Percentiles rank a stretch among this genome's conserved stretches.
These are phyloP conservation scores for Bothriochloa decipiens DNA, from an alignment of 176 grass and related monocot species.

Conservation along the genomic window DNA sequence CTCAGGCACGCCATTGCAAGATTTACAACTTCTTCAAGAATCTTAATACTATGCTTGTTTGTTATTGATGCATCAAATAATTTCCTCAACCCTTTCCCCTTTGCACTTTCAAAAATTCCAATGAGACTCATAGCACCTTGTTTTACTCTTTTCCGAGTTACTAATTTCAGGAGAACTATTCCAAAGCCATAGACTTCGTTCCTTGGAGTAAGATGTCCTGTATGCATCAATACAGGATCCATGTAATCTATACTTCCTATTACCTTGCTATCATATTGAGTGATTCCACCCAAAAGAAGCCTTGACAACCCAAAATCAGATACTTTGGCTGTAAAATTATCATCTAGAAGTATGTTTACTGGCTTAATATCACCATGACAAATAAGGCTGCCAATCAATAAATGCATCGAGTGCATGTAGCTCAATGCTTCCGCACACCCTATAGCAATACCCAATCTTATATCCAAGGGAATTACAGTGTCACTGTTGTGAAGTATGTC, in stretches of 20 bases:
- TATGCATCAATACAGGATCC: conserved; percentile 10
- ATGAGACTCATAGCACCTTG: background rate
- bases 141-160: background rate
- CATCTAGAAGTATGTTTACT: conserved; percentile 32
- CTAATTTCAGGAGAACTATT: conserved; percentile 22
- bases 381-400: background rate
- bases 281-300: background rate
- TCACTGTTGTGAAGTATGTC: conserved; percentile 8
- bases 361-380: conserved; percentile 39
- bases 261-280: background rate
- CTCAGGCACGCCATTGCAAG: background rate
- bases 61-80: conserved; percentile 13
- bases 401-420: conserved; percentile 38
- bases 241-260: conserved; percentile 27
- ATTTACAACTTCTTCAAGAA: background rate
- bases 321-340: too few species aligned
- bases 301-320: conserved; percentile 35
- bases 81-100: background rate
- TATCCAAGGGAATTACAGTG: background rate
- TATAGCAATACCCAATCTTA: conserved; percentile 24
- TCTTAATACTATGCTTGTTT: too few species aligned
- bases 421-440: conserved; percentile 30
- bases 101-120: background rate
- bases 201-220: background rate
- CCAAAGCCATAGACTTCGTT: conserved; percentile 36